Evolutionary conservation across 768 basidiomycete species (phyloP), one percentile per base, ranked within the genome.

Genomic region (Pulveroboletus sp.): DNA sequence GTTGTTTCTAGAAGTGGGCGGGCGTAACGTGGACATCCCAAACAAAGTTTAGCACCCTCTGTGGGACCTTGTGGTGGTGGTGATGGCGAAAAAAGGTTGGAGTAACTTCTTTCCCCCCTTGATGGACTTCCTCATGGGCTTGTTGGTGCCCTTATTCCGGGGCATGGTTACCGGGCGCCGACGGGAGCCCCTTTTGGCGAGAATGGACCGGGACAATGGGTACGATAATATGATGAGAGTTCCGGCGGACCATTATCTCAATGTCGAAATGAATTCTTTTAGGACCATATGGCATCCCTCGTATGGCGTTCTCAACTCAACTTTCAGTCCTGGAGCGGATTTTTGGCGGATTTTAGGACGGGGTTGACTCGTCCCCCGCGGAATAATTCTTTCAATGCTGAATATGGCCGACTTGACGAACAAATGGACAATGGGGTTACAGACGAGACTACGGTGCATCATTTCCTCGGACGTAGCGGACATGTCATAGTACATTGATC

Each of bases 191-290:
- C 17, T 17, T 43, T 13, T 17, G 48, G 56, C 28, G 40, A 53
- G 43, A 48, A 60, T 56, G 63, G 55, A 55, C 63, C 63, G 50
- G 52, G 31, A 54, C n/a, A 56, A 37, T 24, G 63, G 21, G 63
- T 55, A 62, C 41, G 46, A 57, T 24, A 14, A 51, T 53, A 59
- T 51, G 1, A 59, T 54, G 49, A 57, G 43, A 4, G 21, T 21
- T 56, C 52, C 52, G 47, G 38, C 37, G 18, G 38, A 18, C 30
- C 43, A 40, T 59, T 56, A 59, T 56, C 60, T 14, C 27, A n/a
- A 21, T 21, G 21, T 38, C 37, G 14, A 37, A 42, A 28, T 31
- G 32, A 27, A 43, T 42, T 42, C 13, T 35, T 43, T 38, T 46
- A 36, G 27, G 8, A 44, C 36, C 58, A 54, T 27, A 28, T 54